phyloP scores from a whole-genome alignment of 805 yeast genomes.

The Suhomyces sp. region DNA sequence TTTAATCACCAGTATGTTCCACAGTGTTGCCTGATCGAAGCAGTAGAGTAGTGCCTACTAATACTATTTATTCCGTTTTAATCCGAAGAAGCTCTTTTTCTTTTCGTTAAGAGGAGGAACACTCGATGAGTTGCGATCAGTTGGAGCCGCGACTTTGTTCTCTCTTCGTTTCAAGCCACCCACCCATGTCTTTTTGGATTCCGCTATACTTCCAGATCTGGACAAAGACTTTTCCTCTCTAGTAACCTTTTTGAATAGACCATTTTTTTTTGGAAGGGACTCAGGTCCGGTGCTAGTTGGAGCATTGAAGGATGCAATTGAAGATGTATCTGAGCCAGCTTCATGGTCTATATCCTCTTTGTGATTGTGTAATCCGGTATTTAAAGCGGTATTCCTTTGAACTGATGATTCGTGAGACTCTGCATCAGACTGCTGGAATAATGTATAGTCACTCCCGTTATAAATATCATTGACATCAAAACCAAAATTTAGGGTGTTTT shows the following conservation, averaged over 20 bases:
- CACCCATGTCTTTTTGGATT: constrained; percentile 40
- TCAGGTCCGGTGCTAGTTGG: constrained; percentile 6
- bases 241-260: constrained; percentile 31
- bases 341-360: constrained; percentile 7
- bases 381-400: constrained; percentile 4
- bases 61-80: constrained; percentile 6
- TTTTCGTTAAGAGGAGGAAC: constrained; percentile 7
- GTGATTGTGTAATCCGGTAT: not conserved
- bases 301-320: constrained; percentile 7
- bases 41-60: too few species aligned
- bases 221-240: constrained; percentile 15
- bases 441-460: constrained; percentile 31
- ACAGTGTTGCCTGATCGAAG: too few species aligned
- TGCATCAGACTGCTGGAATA: constrained; percentile 13
- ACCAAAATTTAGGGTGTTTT: constrained; percentile 33
- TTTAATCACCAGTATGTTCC: too few species aligned
- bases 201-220: constrained; percentile 13
- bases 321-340: constrained; percentile 6
- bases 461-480: constrained; percentile 29
- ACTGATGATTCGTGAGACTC: constrained; percentile 10
- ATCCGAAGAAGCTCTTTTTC: constrained; percentile 36
- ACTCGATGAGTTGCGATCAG: constrained; percentile 6
- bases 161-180: constrained; percentile 37
- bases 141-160: constrained; percentile 11
- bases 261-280: constrained; percentile 5